Evolutionary conservation across 495 filamentous ascomycete genomes (phyloP), one percentile per base, ranked within the genome.

Genomic region (Pseudevernia furfuracea): DNA sequence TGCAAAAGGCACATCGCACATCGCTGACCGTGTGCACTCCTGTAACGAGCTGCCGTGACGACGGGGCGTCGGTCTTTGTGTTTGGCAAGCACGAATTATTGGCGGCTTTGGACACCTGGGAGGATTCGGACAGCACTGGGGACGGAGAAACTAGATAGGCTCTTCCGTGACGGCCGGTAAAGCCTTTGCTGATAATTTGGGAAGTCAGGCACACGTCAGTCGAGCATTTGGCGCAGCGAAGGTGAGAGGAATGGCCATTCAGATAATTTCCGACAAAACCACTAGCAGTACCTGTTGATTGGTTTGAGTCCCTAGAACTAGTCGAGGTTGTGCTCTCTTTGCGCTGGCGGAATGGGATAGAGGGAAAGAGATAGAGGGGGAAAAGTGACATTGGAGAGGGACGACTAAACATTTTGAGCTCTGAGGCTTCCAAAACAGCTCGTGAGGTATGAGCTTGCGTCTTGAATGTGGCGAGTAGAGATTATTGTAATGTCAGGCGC

Each of bases 121-220:
- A 70, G n/a, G 71, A 63, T 59, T 69, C 43, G 21, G 34, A 69
- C 36, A 19, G 62, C 28, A 46, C 63, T 21, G 59, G 63, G 38
- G 62, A 58, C 58, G 62, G 78, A 1, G 89, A 80, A 38, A 96
- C 88, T 59, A 97, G 86, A 76, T 92, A 96, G 62, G 93, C 92
- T 56, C 92, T 88, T 4, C 95, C 92, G 75, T 97, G 87, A n/a
- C 92, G 89, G 59, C 92, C 92, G 28, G 87, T 93, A 77, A 97
- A 97, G 56, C 91, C 90, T 78, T 93, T 96, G 77, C 84, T 88
- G 70, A 96, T 85, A 61, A 96, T 91, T 70, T 94, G 90, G 34
- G 82, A 83, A 37, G 82, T 83, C 68, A 87, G 83, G 67, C 88
- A 90, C 30, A 96, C 78, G 72, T 96, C 88, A 56, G 85, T 76